These are phyloP conservation scores for Calonectria pseudoturangicola DNA, from an alignment of 2,329 filamentous ascomycete species.

Conservation along the genomic window DNA sequence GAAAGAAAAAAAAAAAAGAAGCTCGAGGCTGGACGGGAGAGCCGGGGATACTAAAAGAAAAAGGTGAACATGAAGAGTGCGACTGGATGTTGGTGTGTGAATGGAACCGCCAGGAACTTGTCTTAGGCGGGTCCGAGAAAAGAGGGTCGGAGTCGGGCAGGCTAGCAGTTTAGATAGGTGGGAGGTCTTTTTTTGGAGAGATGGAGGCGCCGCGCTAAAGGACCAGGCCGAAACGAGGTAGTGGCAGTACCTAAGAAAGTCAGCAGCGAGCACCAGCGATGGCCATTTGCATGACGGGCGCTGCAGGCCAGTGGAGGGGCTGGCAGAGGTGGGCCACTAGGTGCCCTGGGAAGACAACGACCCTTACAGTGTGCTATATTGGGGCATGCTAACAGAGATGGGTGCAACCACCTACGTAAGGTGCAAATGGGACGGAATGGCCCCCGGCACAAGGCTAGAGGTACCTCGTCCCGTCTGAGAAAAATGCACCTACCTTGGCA, in stretches of 20 bases:
- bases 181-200: slow-evolving; percentile 28
- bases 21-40: slow-evolving; percentile 15
- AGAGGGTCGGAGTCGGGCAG: slow-evolving; percentile 25
- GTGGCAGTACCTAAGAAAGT: slow-evolving; percentile 14
- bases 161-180: slow-evolving; percentile 21
- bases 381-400: slow-evolving; percentile 19
- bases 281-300: slow-evolving; percentile 6
- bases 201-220: slow-evolving; percentile 37
- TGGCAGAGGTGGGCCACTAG: slow-evolving; percentile 1
- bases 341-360: slow-evolving; percentile 3
- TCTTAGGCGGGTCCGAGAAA: slow-evolving; percentile 29
- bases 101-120: slow-evolving; percentile 35
- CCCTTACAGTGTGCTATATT: slow-evolving; percentile 26
- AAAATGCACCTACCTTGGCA: background rate
- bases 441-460: slow-evolving; percentile 1
- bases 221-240: slow-evolving; percentile 6
- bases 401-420: slow-evolving; percentile 14
- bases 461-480: background rate
- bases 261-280: slow-evolving; percentile 21
- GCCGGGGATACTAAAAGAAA: slow-evolving; percentile 9
- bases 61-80: slow-evolving; percentile 13
- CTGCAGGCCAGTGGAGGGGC: slow-evolving; percentile 19
- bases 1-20: background rate
- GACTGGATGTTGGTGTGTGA: slow-evolving; percentile 32
- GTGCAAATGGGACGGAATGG: slow-evolving; percentile 12